A percentile compares a stretch with the other conserved stretches of the same genome.
These are phyloP conservation scores for Orbilia brochopaga DNA, from an alignment of 2,329 filamentous ascomycete species.

Conservation along the genomic window DNA sequence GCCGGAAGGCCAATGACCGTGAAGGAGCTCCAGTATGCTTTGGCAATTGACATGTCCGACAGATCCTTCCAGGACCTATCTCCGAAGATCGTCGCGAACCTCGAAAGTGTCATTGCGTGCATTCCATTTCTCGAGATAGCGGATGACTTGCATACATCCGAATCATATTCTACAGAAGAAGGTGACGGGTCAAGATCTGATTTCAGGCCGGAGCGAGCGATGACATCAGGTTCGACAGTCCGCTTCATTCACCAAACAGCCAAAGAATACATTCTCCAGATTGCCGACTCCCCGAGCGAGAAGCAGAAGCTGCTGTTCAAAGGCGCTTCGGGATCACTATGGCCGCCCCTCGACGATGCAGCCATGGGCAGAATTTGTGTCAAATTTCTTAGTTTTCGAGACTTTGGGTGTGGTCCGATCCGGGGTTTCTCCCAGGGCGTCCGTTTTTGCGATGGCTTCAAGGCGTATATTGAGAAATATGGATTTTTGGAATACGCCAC, in stretches of 20 bases:
- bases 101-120: constrained; percentile 17
- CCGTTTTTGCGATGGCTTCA: constrained; percentile 13
- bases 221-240: constrained; percentile 9
- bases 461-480: constrained; percentile 17
- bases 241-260: constrained; percentile 30
- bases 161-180: neutral
- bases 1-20: constrained; percentile 10
- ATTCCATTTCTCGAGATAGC: constrained; percentile 24
- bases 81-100: constrained; percentile 2
- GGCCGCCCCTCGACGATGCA: constrained; percentile 11
- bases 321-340: constrained; percentile 5
- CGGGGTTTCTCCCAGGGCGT: constrained; percentile 2
- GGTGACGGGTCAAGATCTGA: neutral
- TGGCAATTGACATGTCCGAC: constrained; percentile 22
- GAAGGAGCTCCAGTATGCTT: constrained; percentile 26
- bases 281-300: constrained; percentile 7
- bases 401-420: constrained; percentile 20
- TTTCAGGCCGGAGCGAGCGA: constrained; percentile 1
- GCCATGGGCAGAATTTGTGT: constrained; percentile 25
- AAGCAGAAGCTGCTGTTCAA: neutral
- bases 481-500: constrained; percentile 18
- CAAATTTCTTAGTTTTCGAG: constrained; percentile 24
- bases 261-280: constrained; percentile 26
- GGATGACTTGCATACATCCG: neutral
- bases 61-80: constrained; percentile 6